Evolutionary conservation across 208 protist genomes (phyloP), one percentile per base, ranked within the genome.

Genomic region (Acanthamoeba triangularis): DNA sequence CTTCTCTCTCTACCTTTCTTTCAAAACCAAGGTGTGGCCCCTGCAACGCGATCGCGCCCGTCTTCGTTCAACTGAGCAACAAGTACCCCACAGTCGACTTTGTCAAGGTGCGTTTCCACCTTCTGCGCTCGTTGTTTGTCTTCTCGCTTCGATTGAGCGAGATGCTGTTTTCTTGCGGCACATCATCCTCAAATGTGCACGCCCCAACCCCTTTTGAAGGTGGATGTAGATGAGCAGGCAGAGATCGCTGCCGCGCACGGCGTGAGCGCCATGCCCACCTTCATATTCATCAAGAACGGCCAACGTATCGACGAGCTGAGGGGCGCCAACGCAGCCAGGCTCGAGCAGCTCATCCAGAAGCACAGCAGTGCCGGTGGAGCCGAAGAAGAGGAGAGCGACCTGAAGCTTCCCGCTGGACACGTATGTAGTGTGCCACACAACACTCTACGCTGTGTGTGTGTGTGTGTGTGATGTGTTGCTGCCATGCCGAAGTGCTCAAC

Each of bases 201-300:
- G 7, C 49, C 1, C 14, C 49, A 1, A 14, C 65, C 20, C 10
- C 14, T 4, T n/a, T 10, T 72, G 65, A 28, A 96, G 87, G 95
- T 93, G 23, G 88, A 93, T 54, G 88, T 93, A 0, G 88, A 93
- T 25, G 65, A 93, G 6, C 88, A 93, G 35, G 20, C 88, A 93
- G 96, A 97, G 28, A 44, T 96, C 28, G 96, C 97, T 1, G 74
- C 14, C 5, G 76, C 63, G 78, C 72, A 30, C 41, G 94, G 93
- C 56, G 96, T 98, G 41, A 35, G 10, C 25, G 92, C 96, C n/a
- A 97, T 98, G 96, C 97, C 97, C 61, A 98, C 97, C 33, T 98
- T 98, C 92, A 23, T 95, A 23, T 96, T 97, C 54, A 97, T 92
- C 95, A 96, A 96, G 84, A 94, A 96, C 63, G 95, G 95, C 23